Evolutionary conservation across 2,329 filamentous ascomycete genomes (phyloP).

Genomic region (Knufia petricola): DNA sequence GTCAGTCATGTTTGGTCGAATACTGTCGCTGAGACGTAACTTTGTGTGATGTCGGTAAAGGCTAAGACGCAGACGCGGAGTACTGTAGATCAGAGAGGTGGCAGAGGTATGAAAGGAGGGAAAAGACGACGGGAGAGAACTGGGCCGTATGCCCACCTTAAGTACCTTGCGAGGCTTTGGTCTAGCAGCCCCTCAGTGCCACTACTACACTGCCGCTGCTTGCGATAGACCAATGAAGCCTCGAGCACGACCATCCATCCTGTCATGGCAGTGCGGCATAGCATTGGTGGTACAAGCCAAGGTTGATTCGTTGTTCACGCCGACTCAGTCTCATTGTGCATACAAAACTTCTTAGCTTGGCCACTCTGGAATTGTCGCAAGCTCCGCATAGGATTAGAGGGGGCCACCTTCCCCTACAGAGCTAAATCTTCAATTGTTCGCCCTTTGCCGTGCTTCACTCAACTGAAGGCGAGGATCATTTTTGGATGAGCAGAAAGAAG

Average conservation of each 20-base stretch:
- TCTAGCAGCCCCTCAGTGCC: constrained; percentile 4
- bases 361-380: no score
- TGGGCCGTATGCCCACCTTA: constrained; percentile 1
- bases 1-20: constrained; percentile 4
- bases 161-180: constrained; percentile 3
- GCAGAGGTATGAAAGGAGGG: constrained; percentile 3
- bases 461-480: constrained; percentile 2
- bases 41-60: neutral
- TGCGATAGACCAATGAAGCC: constrained; percentile 1
- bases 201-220: constrained; percentile 1
- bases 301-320: constrained; percentile 3
- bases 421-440: constrained; percentile 1
- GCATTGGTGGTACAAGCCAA: constrained; percentile 2
- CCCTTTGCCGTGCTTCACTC: constrained; percentile 1
- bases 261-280: constrained; percentile 2
- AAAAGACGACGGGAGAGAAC: constrained; percentile 1
- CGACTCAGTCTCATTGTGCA: constrained; percentile 1
- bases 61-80: neutral
- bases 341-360: neutral
- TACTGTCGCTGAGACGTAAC: neutral
- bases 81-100: neutral
- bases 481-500: neutral
- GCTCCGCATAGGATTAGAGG: constrained; percentile 1
- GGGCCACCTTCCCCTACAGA: constrained; percentile 1
- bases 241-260: constrained; percentile 2